Conservation (phyloP, 2,329 filamentous ascomycete species). For the Penicillium corylophilum region DNA sequence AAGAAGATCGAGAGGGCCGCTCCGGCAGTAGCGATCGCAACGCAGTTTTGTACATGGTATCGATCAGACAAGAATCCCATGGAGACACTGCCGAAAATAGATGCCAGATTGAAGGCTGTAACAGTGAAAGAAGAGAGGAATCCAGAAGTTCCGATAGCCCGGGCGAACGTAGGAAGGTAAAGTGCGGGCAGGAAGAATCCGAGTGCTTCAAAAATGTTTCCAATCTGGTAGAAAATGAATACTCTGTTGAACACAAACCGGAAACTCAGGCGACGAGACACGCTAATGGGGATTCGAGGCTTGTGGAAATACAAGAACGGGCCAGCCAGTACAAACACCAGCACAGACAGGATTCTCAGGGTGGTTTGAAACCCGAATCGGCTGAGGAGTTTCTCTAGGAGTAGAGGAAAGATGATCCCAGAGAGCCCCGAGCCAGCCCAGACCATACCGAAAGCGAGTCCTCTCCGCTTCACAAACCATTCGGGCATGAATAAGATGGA, state of each 20-base stretch:
- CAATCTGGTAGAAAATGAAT: slow-evolving; percentile 49
- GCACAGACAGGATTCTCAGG: slow-evolving; percentile 44
- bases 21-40: slow-evolving; percentile 22
- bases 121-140: slow-evolving; percentile 30
- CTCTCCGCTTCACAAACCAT: slow-evolving; percentile 51
- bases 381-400: slow-evolving; percentile 45
- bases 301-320: slow-evolving; percentile 40
- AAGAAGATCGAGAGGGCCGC: slow-evolving; percentile 44
- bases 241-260: slow-evolving; percentile 37
- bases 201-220: slow-evolving; percentile 40
- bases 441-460: slow-evolving; percentile 47
- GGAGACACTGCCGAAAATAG: slow-evolving; percentile 34
- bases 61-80: slow-evolving; percentile 23
- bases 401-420: slow-evolving; percentile 48
- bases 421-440: slow-evolving; percentile 42
- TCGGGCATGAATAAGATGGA: slow-evolving; percentile 51
- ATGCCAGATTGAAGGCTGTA: slow-evolving; percentile 32
- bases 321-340: slow-evolving; percentile 21
- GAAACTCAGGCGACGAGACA: slow-evolving; percentile 42
- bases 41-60: not conserved
- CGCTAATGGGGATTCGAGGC: slow-evolving; percentile 39
- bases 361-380: slow-evolving; percentile 47
- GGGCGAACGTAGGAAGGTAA: slow-evolving; percentile 41
- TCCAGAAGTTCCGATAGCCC: slow-evolving; percentile 22
- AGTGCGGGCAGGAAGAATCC: slow-evolving; percentile 41